phyloP scores from a whole-genome alignment of 352 stramenopile genomes.

The Hyaloperonospora brassicae region DNA sequence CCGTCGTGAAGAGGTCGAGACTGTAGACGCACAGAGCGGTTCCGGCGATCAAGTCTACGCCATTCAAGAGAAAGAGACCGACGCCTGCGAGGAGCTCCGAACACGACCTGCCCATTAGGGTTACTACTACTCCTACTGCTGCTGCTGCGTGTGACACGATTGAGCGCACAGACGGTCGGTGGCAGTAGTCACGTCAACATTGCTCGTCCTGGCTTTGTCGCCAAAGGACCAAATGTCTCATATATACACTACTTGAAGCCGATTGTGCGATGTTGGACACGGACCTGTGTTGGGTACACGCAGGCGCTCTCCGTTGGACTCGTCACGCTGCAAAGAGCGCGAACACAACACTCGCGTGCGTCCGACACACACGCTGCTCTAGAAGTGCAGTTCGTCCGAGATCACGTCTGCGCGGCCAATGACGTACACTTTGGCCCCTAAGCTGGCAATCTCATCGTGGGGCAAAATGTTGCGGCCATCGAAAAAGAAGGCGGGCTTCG shows the following conservation, averaged over 20 bases:
- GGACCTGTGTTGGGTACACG: too few relatives aligned
- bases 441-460: slow-evolving; percentile 86
- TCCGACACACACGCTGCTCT: slow-evolving; percentile 10
- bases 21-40: slow-evolving; percentile 53
- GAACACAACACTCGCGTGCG: neutral
- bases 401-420: slow-evolving; percentile 87
- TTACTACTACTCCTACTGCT: too few relatives aligned
- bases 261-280: too few relatives aligned
- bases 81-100: slow-evolving; percentile 42
- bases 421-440: slow-evolving; percentile 98
- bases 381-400: slow-evolving; percentile 55
- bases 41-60: slow-evolving; percentile 59
- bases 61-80: slow-evolving; percentile 74
- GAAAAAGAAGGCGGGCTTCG: slow-evolving; percentile 99
- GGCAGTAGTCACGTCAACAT: slow-evolving; percentile 2
- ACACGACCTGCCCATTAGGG: slow-evolving; percentile 21
- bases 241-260: too few relatives aligned
- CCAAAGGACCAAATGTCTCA: too few relatives aligned
- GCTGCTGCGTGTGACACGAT: slow-evolving; percentile 1
- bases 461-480: slow-evolving; percentile 97
- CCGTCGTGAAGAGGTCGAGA: slow-evolving; percentile 56
- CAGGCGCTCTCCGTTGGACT: neutral
- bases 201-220: too few relatives aligned
- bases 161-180: slow-evolving; percentile 4
- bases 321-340: neutral